Evolutionary conservation across 257 asterid genomes (phyloP).

Genomic region (Solanum clarkiae): DNA sequence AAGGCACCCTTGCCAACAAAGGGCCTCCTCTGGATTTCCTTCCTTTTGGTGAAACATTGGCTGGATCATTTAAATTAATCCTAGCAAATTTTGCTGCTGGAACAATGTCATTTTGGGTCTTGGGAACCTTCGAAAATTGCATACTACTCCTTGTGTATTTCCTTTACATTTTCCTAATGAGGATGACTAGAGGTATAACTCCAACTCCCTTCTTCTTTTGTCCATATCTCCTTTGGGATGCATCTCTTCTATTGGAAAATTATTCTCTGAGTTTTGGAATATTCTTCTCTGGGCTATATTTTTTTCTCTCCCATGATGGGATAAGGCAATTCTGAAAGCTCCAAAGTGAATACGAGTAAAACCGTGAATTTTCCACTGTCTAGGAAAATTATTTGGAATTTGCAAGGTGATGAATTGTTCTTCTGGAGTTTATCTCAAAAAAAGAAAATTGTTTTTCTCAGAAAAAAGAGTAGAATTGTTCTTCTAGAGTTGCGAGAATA

Average conservation of each 20-base stretch:
- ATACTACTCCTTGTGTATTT: not conserved
- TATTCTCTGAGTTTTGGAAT: not conserved
- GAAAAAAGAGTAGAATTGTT: too few species aligned
- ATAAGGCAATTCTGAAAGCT: not conserved
- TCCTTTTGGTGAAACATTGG: not conserved
- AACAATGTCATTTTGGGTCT: not conserved
- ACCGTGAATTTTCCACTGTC: not conserved
- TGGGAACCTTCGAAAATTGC: not conserved
- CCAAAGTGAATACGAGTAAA: not conserved
- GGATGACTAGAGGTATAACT: too few species aligned
- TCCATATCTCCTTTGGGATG: not conserved
- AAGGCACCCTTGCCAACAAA: not conserved
- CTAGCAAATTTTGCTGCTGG: not conserved
- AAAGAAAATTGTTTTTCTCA: too few species aligned
- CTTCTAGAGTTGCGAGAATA: not conserved
- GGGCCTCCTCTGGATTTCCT: too few species aligned
- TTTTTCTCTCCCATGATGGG: not conserved
- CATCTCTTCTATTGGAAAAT: not conserved
- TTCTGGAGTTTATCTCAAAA: too few species aligned
- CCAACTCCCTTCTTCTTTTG: too few species aligned
- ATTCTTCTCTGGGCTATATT: not conserved
- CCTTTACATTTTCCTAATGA: not conserved
- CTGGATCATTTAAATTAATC: not conserved
- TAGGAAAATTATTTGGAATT: not conserved
- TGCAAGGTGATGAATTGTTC: not conserved